Conservation (phyloP, 2,329 filamentous ascomycete species). For the Penicillium concentricum region DNA sequence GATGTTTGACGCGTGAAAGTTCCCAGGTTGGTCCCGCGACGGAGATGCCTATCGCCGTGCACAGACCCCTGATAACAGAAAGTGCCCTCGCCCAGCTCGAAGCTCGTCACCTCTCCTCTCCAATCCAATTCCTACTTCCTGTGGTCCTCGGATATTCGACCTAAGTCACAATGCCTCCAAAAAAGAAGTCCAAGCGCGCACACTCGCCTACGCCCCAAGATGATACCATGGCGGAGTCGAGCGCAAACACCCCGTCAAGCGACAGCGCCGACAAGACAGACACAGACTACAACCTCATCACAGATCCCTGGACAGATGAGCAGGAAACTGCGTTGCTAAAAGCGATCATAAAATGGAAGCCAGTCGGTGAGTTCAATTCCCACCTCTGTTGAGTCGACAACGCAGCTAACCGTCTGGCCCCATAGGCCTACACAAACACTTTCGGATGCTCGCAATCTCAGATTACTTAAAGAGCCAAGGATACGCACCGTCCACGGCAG, state of each 20-base stretch:
- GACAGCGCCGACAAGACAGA: conserved; percentile 34
- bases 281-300: conserved; percentile 51
- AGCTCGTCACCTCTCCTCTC: background rate
- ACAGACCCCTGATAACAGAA: conserved; percentile 27
- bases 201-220: conserved; percentile 30
- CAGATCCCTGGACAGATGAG: conserved; percentile 89
- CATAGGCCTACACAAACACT: conserved; percentile 86
- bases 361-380: conserved; percentile 67
- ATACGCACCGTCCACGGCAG: conserved; percentile 61
- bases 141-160: background rate
- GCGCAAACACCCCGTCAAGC: conserved; percentile 30
- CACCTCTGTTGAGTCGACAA: background rate
- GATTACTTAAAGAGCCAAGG: conserved; percentile 78
- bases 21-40: conserved; percentile 19
- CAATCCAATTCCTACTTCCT: background rate
- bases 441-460: conserved; percentile 83
- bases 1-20: conserved; percentile 8
- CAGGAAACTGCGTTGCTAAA: conserved; percentile 93
- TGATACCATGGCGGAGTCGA: conserved; percentile 29
- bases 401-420: conserved; percentile 3
- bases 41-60: conserved; percentile 21
- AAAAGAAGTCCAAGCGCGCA: conserved; percentile 62
- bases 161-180: conserved; percentile 40
- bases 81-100: conserved; percentile 5
- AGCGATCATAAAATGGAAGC: conserved; percentile 90